A percentile compares a stretch with the other conserved stretches of the same genome.
phyloP scores from a whole-genome alignment of 1,139 yeast species.

The Yamadazyma friedrichii region DNA sequence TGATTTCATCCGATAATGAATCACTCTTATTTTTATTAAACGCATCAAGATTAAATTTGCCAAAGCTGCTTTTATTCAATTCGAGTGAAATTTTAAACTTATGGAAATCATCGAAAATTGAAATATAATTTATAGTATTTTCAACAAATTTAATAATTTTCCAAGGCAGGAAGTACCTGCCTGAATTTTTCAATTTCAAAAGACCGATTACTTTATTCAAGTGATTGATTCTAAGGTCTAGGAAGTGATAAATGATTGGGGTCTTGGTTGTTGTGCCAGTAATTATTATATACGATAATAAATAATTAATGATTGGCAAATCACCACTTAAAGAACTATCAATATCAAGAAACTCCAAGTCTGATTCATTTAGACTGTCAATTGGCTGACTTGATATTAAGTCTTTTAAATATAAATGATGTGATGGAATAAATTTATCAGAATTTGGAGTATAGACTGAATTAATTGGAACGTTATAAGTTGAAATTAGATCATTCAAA shows the following conservation, averaged over 20 bases:
- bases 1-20: slow-evolving; percentile 12
- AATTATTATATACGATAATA: slow-evolving; percentile 31
- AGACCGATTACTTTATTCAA: slow-evolving; percentile 14
- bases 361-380: slow-evolving; percentile 9
- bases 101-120: slow-evolving; percentile 20
- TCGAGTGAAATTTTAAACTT: background rate
- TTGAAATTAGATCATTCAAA: slow-evolving; percentile 27
- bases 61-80: background rate
- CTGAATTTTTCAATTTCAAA: slow-evolving; percentile 19
- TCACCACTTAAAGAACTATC: slow-evolving; percentile 3
- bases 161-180: background rate
- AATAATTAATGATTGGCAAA: slow-evolving; percentile 35
- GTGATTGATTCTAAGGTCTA: slow-evolving; percentile 24
- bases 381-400: slow-evolving; percentile 10
- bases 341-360: slow-evolving; percentile 2
- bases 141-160: slow-evolving; percentile 17
- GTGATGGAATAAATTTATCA: slow-evolving; percentile 18
- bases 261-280: slow-evolving; percentile 14
- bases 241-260: slow-evolving; percentile 22
- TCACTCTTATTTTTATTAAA: slow-evolving; percentile 9
- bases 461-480: slow-evolving; percentile 15
- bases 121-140: slow-evolving; percentile 30
- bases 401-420: slow-evolving; percentile 6
- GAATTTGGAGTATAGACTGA: slow-evolving; percentile 15
- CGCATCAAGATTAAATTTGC: slow-evolving; percentile 13